phyloP scores from a whole-genome alignment of 78 protist genomes.

The Trichosphaerium sp. region DNA sequence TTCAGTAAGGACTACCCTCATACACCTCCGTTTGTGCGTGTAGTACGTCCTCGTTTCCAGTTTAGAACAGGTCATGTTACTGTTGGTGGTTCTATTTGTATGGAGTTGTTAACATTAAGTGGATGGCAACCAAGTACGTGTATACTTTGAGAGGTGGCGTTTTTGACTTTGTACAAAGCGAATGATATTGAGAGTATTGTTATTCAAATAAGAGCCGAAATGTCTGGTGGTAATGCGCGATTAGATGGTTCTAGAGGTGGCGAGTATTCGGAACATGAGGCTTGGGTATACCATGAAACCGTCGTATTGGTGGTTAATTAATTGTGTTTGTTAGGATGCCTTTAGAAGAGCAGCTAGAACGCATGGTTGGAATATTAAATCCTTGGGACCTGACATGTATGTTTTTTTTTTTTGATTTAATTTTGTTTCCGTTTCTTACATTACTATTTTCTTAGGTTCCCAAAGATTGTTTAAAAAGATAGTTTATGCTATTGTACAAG shows the following conservation, averaged over 20 bases:
- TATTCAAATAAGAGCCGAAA: background rate
- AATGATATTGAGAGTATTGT: slow-evolving; percentile 1
- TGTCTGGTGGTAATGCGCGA: background rate
- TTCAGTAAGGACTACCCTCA: slow-evolving; percentile 21
- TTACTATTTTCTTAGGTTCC: no score
- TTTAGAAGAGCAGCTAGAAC: no score
- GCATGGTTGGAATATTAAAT: no score
- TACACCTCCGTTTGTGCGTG: slow-evolving; percentile 46
- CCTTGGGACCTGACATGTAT: no score
- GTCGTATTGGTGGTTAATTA: no score
- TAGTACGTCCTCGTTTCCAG: slow-evolving; percentile 44
- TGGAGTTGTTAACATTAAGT: slow-evolving; percentile 21
- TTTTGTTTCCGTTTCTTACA: no score
- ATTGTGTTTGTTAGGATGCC: no score
- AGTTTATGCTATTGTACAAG: no score
- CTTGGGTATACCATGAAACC: no score
- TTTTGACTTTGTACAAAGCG: background rate
- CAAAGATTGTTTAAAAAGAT: no score
- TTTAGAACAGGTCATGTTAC: slow-evolving; percentile 62
- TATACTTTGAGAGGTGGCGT: background rate
- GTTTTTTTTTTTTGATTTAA: no score
- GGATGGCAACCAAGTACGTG: slow-evolving; percentile 38
- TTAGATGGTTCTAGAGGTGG: background rate
- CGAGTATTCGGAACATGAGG: slow-evolving; percentile 20
- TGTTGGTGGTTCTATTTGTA: slow-evolving; percentile 57